Evolutionary conservation across 1,284 basidiomycete species (phyloP).

Genomic region (Ganoderma leucocontextum): DNA sequence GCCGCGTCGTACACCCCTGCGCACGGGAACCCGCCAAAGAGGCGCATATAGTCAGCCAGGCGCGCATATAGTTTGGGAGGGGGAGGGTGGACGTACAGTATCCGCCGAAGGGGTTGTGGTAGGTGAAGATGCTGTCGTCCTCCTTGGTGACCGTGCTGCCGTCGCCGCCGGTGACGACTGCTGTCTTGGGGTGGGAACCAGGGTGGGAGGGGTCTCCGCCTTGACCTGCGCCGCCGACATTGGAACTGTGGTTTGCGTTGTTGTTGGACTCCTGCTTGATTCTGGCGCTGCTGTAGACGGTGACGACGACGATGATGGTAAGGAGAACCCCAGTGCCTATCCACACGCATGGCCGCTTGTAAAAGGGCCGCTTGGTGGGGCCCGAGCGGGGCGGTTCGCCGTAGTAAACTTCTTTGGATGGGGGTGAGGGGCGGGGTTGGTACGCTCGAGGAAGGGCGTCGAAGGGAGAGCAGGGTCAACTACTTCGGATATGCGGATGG

Average conservation of each 20-base stretch:
- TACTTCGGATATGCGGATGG: background rate
- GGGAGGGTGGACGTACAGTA: constrained; percentile 60
- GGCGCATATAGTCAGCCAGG: background rate
- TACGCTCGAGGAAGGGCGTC: background rate
- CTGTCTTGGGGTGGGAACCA: constrained; percentile 29
- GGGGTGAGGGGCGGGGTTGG: too few species aligned
- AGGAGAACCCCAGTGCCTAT: constrained; percentile 37
- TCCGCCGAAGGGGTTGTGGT: constrained; percentile 77
- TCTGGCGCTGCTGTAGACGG: constrained; percentile 51
- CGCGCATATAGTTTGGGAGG: background rate
- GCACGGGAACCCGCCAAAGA: background rate
- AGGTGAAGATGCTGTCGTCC: constrained; percentile 72
- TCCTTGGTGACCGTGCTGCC: constrained; percentile 70
- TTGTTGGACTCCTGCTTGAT: constrained; percentile 38
- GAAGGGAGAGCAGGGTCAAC: background rate
- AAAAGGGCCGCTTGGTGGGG: constrained; percentile 51
- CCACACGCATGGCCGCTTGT: constrained; percentile 40
- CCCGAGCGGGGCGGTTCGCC: constrained; percentile 56
- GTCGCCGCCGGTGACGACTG: constrained; percentile 63
- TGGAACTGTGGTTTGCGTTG: constrained; percentile 24
- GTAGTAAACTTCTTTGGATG: constrained; percentile 1
- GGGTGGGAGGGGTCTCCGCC: constrained; percentile 16
- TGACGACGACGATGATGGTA: constrained; percentile 50
- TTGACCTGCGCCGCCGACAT: constrained; percentile 25
- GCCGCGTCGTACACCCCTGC: constrained; percentile 57